Evolutionary conservation across 2,329 filamentous ascomycete genomes (phyloP), one percentile per base, ranked within the genome.

Genomic region (Aspergillus thermomutatus): DNA sequence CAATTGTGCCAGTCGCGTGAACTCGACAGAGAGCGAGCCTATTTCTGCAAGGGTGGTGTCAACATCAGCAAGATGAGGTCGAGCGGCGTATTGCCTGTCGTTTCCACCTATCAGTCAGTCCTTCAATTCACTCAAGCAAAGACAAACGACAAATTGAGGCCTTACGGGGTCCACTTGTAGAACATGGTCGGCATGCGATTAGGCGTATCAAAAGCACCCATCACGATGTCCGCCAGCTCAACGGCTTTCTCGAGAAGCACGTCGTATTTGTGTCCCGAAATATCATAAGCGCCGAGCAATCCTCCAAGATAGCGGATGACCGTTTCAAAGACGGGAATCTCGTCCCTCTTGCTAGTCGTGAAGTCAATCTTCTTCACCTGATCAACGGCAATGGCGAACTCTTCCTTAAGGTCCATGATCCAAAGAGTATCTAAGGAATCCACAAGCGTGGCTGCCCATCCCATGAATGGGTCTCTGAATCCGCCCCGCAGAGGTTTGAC

Each of bases 271-370:
- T 83, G 85, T 19, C 84, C 88, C 52, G 89, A 92, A 55, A 97
- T 81, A 75, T 97, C 93, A 70, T 93, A 97, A 6, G 92, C 92
- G 41, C 87, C 87, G 45, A 97, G 69, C 46, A 97, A 78, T 1
- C 93, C 93, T 31, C 93, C 93, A 4, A 97, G 80, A 66, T 97
- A 96, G 52, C 93, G 86, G 68, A 97, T 97, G 10, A 87, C 90
- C 0, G 92, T 95, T 75, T 97, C 92, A 65, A 97, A 97, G 7
- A 96, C 82, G n/a, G 91, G 92, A 48, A 97, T 94, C 49, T 89
- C 84, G 40, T 75, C 70, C 50, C 87, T 80, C 14, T 79, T 73
- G 27, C 85, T 87, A 10, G 83, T 88, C 2, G 90, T 94, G 66
- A 97, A 97, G 73, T 97, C 91, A 56, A 97, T 93, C 5, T 83